Evolutionary conservation across 495 filamentous ascomycete species (phyloP).

Genomic region (Pseudevernia furfuracea): DNA sequence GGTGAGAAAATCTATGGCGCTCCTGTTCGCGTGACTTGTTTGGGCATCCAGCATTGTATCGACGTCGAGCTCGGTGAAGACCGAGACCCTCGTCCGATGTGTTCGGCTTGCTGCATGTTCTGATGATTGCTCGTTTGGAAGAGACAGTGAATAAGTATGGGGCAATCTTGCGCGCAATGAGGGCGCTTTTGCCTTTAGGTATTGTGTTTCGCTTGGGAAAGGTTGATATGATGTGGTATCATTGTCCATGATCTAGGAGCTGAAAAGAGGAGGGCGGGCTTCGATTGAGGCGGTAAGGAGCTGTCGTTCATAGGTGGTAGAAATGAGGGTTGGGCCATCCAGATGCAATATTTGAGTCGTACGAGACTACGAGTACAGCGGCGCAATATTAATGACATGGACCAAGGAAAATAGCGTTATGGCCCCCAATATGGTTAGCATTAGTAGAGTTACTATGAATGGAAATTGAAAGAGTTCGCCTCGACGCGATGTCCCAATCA

Average conservation of each 20-base stretch:
- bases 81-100: conserved; percentile 2
- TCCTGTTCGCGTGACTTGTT: neutral
- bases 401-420: neutral
- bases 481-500: neutral
- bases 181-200: neutral
- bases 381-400: neutral
- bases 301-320: neutral
- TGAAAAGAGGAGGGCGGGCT: neutral
- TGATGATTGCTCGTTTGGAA: neutral
- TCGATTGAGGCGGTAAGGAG: neutral
- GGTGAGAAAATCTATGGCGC: neutral
- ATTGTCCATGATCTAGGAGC: conserved; percentile 6
- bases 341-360: conserved; percentile 4
- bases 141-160: neutral
- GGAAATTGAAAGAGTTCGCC: neutral
- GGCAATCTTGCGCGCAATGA: conserved; percentile 2
- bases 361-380: no score
- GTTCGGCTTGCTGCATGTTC: neutral
- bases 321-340: conserved; percentile 3
- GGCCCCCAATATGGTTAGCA: neutral
- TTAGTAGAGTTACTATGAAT: neutral
- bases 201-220: conserved; percentile 7
- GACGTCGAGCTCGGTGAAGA: conserved; percentile 20
- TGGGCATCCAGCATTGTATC: conserved; percentile 5
- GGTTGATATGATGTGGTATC: conserved; percentile 2